These are phyloP conservation scores for Omphalea diandra DNA, from an alignment of 441 rosid species.

Conservation along the genomic window DNA sequence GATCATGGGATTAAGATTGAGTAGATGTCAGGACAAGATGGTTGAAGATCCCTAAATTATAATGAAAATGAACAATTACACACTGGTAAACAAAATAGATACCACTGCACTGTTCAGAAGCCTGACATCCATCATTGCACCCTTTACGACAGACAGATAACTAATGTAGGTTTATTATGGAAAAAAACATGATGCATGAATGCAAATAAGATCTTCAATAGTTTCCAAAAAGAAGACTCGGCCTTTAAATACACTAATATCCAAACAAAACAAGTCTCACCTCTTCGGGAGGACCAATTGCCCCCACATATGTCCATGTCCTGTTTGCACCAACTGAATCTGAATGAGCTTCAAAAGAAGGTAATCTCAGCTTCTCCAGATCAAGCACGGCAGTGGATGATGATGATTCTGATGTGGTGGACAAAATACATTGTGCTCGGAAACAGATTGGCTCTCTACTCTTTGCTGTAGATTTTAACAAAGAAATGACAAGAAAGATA, in stretches of 20 bases:
- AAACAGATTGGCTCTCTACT: conserved; percentile 47
- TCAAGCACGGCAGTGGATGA: conserved; percentile 57
- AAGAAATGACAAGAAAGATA: conserved; percentile 24
- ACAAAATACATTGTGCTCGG: conserved; percentile 67
- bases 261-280: conserved; percentile 32
- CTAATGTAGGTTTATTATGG: background rate
- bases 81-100: background rate
- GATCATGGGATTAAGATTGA: conserved; percentile 1
- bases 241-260: background rate
- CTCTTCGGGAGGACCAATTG: conserved; percentile 56
- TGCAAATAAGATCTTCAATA: background rate
- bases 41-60: background rate
- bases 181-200: background rate
- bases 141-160: background rate
- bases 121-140: background rate
- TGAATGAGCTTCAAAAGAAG: conserved; percentile 60
- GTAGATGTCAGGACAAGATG: background rate
- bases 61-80: conserved; percentile 1
- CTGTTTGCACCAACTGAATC: conserved; percentile 44
- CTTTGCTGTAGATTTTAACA: conserved; percentile 55
- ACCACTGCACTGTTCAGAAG: background rate
- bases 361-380: conserved; percentile 72
- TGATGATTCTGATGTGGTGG: conserved; percentile 53
- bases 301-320: conserved; percentile 61
- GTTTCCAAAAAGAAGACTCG: background rate